phyloP scores from a whole-genome alignment of 2,329 filamentous ascomycete genomes.

The Orbilia oligospora region DNA sequence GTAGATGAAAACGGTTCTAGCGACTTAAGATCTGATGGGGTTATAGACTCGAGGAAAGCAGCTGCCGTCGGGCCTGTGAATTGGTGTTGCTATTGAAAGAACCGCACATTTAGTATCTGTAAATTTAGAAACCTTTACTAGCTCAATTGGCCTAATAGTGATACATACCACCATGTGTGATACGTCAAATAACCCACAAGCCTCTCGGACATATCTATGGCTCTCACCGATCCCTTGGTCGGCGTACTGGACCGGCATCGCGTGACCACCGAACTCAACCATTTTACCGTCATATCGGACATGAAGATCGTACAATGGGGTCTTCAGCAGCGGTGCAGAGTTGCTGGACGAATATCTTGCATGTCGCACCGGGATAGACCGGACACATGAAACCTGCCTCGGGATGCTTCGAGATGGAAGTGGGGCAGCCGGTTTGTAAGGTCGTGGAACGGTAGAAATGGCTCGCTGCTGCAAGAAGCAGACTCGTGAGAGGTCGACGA shows the following conservation, averaged over 20 bases:
- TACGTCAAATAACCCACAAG: constrained; percentile 94
- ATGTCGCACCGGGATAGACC: constrained; percentile 35
- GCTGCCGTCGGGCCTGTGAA: constrained; percentile 85
- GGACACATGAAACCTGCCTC: constrained; percentile 10
- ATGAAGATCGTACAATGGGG: constrained; percentile 84
- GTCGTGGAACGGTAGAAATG: constrained; percentile 38
- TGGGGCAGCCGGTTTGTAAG: constrained; percentile 28
- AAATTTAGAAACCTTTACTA: neutral
- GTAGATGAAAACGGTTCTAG: constrained; percentile 80
- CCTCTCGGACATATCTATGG: constrained; percentile 88
- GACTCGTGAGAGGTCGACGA: constrained; percentile 36
- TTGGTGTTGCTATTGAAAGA: constrained; percentile 46
- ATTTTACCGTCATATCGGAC: constrained; percentile 86
- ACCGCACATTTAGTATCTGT: constrained; percentile 17
- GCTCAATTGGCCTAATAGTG: neutral
- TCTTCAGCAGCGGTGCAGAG: constrained; percentile 71
- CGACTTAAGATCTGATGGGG: constrained; percentile 79
- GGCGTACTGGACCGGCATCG: constrained; percentile 92
- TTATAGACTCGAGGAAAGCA: constrained; percentile 85
- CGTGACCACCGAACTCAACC: constrained; percentile 94
- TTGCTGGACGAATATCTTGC: constrained; percentile 57
- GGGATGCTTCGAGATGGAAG: constrained; percentile 17
- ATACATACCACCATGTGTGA: constrained; percentile 82
- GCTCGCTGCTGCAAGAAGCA: constrained; percentile 42
- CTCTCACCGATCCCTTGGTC: constrained; percentile 83